These are phyloP conservation scores for Pleurotus eryngii DNA, from an alignment of 768 basidiomycete species.

Conservation along the genomic window DNA sequence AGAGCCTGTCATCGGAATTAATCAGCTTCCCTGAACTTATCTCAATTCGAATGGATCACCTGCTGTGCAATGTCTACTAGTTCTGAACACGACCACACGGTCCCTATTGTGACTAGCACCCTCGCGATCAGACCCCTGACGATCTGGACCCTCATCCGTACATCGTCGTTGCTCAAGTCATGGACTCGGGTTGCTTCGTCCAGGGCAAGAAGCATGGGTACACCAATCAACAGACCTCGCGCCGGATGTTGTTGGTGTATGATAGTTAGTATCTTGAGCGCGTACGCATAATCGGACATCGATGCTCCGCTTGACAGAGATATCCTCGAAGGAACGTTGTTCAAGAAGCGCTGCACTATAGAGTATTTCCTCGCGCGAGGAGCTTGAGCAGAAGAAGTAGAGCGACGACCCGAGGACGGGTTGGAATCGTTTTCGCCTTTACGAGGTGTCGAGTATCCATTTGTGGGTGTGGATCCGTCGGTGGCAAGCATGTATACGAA, in stretches of 20 bases:
- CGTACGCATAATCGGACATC: slow-evolving; percentile 70
- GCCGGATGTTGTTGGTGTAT: slow-evolving; percentile 74
- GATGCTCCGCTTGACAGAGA: slow-evolving; percentile 52
- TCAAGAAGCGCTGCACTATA: slow-evolving; percentile 48
- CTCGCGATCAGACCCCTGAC: slow-evolving; percentile 63
- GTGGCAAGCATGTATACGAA: slow-evolving; percentile 79
- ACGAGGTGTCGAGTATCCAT: slow-evolving; percentile 18
- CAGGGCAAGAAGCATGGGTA: slow-evolving; percentile 85
- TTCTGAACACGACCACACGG: slow-evolving; percentile 62
- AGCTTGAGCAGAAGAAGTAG: slow-evolving; percentile 38
- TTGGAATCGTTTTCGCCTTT: slow-evolving; percentile 23
- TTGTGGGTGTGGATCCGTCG: slow-evolving; percentile 31
- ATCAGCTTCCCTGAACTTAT: neutral
- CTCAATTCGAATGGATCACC: slow-evolving; percentile 32
- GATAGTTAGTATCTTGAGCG: slow-evolving; percentile 62
- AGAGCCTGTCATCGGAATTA: slow-evolving; percentile 36
- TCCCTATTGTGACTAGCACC: slow-evolving; percentile 68
- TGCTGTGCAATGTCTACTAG: slow-evolving; percentile 52
- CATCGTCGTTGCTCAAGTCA: slow-evolving; percentile 34
- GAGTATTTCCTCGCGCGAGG: slow-evolving; percentile 59
- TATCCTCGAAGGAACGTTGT: slow-evolving; percentile 40
- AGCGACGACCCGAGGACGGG: slow-evolving; percentile 40
- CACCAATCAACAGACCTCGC: slow-evolving; percentile 68
- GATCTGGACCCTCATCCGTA: slow-evolving; percentile 41
- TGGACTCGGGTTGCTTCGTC: slow-evolving; percentile 47